Percentiles rank a stretch among this genome's conserved stretches.
These are phyloP conservation scores for Endocalyx cinctus DNA, from an alignment of 2,329 filamentous ascomycete genomes.

Conservation along the genomic window DNA sequence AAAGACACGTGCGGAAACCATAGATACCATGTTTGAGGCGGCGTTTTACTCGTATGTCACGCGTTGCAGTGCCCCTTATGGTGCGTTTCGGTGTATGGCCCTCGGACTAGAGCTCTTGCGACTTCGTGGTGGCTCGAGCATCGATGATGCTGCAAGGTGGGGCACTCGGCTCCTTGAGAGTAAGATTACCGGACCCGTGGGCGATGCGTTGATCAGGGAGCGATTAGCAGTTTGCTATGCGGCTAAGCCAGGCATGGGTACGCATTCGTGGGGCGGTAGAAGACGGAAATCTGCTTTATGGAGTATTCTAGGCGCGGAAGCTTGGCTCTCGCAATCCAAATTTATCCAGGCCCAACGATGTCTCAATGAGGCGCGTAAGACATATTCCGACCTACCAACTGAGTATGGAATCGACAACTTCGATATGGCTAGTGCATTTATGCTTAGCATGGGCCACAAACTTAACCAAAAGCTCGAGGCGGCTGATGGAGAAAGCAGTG, in stretches of 20 bases:
- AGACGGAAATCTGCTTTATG: slow-evolving; percentile 84
- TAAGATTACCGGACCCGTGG: slow-evolving; percentile 67
- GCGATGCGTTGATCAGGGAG: slow-evolving; percentile 80
- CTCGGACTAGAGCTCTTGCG: slow-evolving; percentile 79
- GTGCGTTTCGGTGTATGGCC: slow-evolving; percentile 71
- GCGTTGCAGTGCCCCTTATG: slow-evolving; percentile 73
- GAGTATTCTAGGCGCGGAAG: slow-evolving; percentile 77
- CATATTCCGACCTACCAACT: slow-evolving; percentile 47
- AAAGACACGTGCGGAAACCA: slow-evolving; percentile 72
- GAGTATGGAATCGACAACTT: slow-evolving; percentile 51
- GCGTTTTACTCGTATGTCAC: slow-evolving; percentile 91
- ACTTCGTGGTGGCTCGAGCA: slow-evolving; percentile 70
- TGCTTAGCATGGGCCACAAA: slow-evolving; percentile 46
- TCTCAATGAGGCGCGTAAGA: slow-evolving; percentile 62
- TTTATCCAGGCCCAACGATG: slow-evolving; percentile 73
- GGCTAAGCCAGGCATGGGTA: slow-evolving; percentile 63
- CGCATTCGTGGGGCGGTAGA: slow-evolving; percentile 64
- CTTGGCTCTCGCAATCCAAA: slow-evolving; percentile 76
- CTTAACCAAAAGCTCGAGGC: slow-evolving; percentile 43
- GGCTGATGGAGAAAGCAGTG: slow-evolving; percentile 22
- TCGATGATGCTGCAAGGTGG: slow-evolving; percentile 87
- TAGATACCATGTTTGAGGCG: slow-evolving; percentile 84
- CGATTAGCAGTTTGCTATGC: slow-evolving; percentile 81
- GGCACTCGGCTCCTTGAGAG: slow-evolving; percentile 75
- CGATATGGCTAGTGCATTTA: slow-evolving; percentile 44